Evolutionary conservation across 305 asterid genomes (phyloP).

Genomic region (Rubia occidens): DNA sequence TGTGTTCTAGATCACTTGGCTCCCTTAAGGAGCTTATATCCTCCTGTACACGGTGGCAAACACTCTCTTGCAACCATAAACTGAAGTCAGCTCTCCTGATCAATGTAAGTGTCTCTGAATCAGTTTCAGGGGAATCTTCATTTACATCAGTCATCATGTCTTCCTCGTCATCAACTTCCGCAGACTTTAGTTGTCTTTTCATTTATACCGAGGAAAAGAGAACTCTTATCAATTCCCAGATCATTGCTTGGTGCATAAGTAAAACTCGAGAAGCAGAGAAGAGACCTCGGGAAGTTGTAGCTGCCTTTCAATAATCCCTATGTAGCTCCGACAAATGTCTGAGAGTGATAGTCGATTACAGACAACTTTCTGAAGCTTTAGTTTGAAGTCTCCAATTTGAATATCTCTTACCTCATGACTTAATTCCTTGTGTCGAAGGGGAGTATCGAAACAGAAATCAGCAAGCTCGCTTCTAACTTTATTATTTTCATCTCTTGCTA

Average conservation of each 20-base stretch:
- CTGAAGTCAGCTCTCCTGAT: constrained; percentile 69
- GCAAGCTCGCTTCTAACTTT: constrained; percentile 52
- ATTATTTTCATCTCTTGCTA: constrained; percentile 57
- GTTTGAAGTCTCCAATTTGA: constrained; percentile 44
- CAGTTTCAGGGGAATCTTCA: constrained; percentile 51
- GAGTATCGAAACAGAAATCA: constrained; percentile 61
- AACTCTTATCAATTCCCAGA: constrained; percentile 87
- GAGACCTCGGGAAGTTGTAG: constrained; percentile 60
- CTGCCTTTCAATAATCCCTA: constrained; percentile 67
- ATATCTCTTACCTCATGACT: constrained; percentile 48
- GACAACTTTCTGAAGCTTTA: constrained; percentile 65
- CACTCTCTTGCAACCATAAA: constrained; percentile 88
- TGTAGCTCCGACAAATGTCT: constrained; percentile 70
- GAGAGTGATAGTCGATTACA: constrained; percentile 55
- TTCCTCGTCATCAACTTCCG: constrained; percentile 23
- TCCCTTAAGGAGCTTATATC: constrained; percentile 65
- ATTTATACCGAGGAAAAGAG: constrained; percentile 60
- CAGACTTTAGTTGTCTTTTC: constrained; percentile 35
- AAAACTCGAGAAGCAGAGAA: constrained; percentile 48
- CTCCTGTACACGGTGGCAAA: constrained; percentile 79
- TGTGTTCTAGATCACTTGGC: constrained; percentile 57
- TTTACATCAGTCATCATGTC: constrained; percentile 49
- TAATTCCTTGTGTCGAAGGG: constrained; percentile 70
- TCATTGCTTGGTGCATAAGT: constrained; percentile 79
- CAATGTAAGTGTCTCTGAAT: constrained; percentile 68